Evolutionary conservation across 2,329 filamentous ascomycete genomes (phyloP).

Genomic region (Colletotrichum acutatum): DNA sequence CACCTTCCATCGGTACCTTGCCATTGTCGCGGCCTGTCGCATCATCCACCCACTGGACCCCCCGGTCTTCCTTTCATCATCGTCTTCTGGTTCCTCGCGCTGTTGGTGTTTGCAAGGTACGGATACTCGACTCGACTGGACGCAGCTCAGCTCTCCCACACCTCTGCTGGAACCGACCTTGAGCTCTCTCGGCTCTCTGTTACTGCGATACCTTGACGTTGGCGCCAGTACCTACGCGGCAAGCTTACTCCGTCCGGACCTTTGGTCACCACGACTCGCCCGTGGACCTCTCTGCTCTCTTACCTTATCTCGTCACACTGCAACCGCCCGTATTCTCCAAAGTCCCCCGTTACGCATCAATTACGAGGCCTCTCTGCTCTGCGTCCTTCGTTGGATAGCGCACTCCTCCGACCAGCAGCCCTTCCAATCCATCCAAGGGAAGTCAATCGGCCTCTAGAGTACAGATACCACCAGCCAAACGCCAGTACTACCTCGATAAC

Average conservation of each 20-base stretch:
- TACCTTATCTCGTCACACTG: constrained; percentile 10
- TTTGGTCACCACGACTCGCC: neutral
- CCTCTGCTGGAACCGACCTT: neutral
- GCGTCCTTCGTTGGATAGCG: neutral
- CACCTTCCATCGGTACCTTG: too few relatives aligned
- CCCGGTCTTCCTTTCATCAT: neutral
- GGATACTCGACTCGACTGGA: neutral
- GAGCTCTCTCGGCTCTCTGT: neutral
- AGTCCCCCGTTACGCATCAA: constrained; percentile 36
- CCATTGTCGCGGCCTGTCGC: constrained; percentile 1
- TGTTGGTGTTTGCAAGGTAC: neutral
- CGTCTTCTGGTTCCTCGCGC: neutral
- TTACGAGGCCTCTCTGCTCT: constrained; percentile 38
- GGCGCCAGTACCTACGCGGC: neutral
- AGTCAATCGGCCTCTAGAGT: neutral
- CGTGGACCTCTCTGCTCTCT: neutral
- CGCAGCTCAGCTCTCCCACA: neutral
- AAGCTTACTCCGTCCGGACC: constrained; percentile 4
- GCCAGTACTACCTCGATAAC: neutral
- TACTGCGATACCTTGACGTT: neutral
- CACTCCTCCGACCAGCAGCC: neutral
- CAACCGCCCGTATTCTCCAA: neutral
- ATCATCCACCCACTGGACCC: neutral
- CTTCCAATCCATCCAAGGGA: constrained; percentile 23
- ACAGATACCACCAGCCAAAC: neutral